Evolutionary conservation across 768 basidiomycete species (phyloP).

Genomic region (Lactarius hengduanensis): DNA sequence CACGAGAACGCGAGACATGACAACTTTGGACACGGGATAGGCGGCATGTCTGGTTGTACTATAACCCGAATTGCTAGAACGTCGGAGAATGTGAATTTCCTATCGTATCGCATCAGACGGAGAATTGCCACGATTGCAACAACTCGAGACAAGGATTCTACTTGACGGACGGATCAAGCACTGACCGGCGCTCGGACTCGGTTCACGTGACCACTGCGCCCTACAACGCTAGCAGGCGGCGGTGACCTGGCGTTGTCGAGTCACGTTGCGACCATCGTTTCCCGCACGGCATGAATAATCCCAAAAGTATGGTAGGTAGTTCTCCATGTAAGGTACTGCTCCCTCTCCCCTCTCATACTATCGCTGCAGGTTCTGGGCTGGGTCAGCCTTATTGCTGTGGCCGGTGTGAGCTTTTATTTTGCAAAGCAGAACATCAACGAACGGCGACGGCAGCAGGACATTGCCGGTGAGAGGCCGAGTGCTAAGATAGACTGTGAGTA

Average conservation of each 20-base stretch:
- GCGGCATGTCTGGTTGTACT: neutral
- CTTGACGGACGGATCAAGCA: neutral
- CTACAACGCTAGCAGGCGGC: too few species aligned
- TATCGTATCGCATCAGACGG: neutral
- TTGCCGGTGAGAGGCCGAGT: constrained; percentile 35
- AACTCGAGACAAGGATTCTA: neutral
- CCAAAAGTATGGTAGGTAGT: constrained; percentile 23
- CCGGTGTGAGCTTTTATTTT: constrained; percentile 40
- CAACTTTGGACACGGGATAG: neutral
- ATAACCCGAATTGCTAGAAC: neutral
- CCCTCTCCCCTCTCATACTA: too few species aligned
- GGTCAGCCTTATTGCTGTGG: constrained; percentile 38
- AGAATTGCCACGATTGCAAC: neutral
- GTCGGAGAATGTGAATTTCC: neutral
- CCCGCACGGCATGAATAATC: constrained; percentile 19
- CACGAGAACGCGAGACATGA: neutral
- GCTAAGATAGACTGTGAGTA: constrained; percentile 39
- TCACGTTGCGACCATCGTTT: neutral
- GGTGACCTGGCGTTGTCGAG: neutral
- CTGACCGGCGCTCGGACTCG: too few species aligned
- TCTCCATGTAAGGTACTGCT: neutral
- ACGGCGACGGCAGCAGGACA: constrained; percentile 37
- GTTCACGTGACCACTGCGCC: neutral
- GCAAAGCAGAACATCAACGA: constrained; percentile 40
- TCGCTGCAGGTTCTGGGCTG: constrained; percentile 35